Evolutionary conservation across 345 rosid species (phyloP), one percentile per base, ranked within the genome.

Genomic region (Erucastrum elatum): DNA sequence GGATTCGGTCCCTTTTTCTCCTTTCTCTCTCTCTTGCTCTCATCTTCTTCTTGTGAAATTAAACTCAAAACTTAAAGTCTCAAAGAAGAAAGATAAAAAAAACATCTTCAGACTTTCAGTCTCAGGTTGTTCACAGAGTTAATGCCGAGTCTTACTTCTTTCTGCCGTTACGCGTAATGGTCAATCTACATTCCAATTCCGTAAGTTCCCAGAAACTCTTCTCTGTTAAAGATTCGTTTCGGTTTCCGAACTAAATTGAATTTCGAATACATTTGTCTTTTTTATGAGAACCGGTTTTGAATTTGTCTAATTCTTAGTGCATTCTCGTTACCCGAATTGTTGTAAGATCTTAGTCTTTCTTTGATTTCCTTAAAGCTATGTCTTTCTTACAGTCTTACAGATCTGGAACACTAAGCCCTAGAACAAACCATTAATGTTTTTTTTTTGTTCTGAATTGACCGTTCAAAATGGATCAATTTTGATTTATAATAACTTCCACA

Each of bases 101-200:
- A 65, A 39, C 39, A 15, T 34, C 63, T 46, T 25, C 35, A 2
- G 26, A 33, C 71, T 17, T 80, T 15, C 75, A 68, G 78, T 74
- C 73, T 68, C 75, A 80, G 82, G 79, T 74, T 75, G 65, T 74
- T 69, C 78, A 53, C 46, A 67, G 27, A 73, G 65, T 80, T 68
- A 68, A 69, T 74, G 82, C 71, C 30, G 8, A 33, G 5, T 53
- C 27, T 55, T 27, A 12, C 64, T 25, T 51, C 31, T 63, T 31
- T 33, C 2, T 13, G 34, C 63, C 62, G 17, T 49, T 29, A 15
- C 13, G 26, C 31, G 55, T 67, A 55, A 74, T 74, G 83, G 25
- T 56, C 72, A 64, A 68, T 64, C 66, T 6, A 30, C 33, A 31
- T n/a, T 41, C 67, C 26, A 29, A 75, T 70, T 9, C 34, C 75